These are phyloP conservation scores for Pseudomonodictys pantanalensis DNA, from an alignment of 495 filamentous ascomycete species.

Conservation along the genomic window DNA sequence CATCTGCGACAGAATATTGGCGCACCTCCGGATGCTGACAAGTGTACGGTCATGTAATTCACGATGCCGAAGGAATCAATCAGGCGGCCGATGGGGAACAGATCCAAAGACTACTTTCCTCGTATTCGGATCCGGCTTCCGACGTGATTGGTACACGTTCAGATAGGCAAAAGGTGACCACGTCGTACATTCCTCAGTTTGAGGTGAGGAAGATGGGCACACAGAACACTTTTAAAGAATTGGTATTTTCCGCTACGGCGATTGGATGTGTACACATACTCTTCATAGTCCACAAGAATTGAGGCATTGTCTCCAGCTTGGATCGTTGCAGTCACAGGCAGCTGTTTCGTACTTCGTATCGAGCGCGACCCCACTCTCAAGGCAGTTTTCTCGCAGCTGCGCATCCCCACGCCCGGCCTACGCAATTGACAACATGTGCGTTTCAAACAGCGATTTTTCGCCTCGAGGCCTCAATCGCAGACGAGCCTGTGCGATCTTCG, in stretches of 20 bases:
- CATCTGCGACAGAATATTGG: slow-evolving; percentile 29
- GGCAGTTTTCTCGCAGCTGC: too few species aligned
- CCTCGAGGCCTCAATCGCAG: background rate
- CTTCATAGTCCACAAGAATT: too few species aligned
- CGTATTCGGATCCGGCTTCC: background rate
- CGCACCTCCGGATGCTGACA: slow-evolving; percentile 20
- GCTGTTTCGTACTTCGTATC: too few species aligned
- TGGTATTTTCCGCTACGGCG: too few species aligned
- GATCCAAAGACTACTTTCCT: background rate
- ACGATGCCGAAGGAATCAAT: background rate
- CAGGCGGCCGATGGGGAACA: too few species aligned
- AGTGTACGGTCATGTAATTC: slow-evolving; percentile 29
- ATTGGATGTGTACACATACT: too few species aligned
- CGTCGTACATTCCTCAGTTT: background rate
- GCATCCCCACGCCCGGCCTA: too few species aligned
- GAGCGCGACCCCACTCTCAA: too few species aligned
- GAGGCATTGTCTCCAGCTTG: too few species aligned
- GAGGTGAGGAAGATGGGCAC: background rate
- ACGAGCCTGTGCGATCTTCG: too few species aligned
- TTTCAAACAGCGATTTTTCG: background rate
- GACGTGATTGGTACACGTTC: background rate
- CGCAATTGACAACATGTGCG: background rate
- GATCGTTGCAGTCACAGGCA: too few species aligned
- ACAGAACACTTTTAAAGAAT: background rate
- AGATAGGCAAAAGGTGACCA: background rate